Conservation (phyloP, 2,329 filamentous ascomycete genomes). For the Pseudocercospora ulei region DNA sequence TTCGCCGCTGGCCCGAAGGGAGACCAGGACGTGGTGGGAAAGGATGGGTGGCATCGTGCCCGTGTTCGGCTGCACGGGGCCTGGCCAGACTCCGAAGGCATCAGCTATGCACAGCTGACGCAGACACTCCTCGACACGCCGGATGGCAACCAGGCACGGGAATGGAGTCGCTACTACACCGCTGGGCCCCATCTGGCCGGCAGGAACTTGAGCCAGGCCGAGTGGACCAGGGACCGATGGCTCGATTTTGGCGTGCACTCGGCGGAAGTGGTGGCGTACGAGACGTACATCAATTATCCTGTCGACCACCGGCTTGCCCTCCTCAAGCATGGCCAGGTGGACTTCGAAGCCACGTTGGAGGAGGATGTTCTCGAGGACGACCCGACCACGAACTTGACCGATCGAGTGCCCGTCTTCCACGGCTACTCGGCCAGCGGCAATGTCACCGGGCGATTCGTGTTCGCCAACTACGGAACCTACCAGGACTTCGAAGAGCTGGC, state of each 20-base stretch:
- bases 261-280: conserved; percentile 42
- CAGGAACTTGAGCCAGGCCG: conserved; percentile 45
- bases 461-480: conserved; percentile 83
- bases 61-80: conserved; percentile 30
- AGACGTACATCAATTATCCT: conserved; percentile 47
- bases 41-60: conserved; percentile 17
- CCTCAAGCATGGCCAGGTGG: conserved; percentile 35
- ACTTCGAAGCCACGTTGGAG: conserved; percentile 55
- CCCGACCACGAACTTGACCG: conserved; percentile 59
- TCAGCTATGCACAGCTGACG: conserved; percentile 49
- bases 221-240: conserved; percentile 45
- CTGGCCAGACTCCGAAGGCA: conserved; percentile 40
- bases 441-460: conserved; percentile 78
- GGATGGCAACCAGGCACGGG: conserved; percentile 42
- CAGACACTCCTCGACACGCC: conserved; percentile 48
- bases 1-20: conserved; percentile 36
- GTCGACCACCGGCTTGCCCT: conserved; percentile 41
- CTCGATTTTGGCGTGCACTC: conserved; percentile 42
- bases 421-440: conserved; percentile 90
- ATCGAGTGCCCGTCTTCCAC: conserved; percentile 81
- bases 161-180: conserved; percentile 46
- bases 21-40: conserved; percentile 19
- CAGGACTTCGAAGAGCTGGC: conserved; percentile 74
- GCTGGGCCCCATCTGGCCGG: conserved; percentile 45
- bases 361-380: conserved; percentile 82